Evolutionary conservation across 2,329 filamentous ascomycete genomes (phyloP), one percentile per base, ranked within the genome.

Genomic region (Aschersonia sp.): DNA sequence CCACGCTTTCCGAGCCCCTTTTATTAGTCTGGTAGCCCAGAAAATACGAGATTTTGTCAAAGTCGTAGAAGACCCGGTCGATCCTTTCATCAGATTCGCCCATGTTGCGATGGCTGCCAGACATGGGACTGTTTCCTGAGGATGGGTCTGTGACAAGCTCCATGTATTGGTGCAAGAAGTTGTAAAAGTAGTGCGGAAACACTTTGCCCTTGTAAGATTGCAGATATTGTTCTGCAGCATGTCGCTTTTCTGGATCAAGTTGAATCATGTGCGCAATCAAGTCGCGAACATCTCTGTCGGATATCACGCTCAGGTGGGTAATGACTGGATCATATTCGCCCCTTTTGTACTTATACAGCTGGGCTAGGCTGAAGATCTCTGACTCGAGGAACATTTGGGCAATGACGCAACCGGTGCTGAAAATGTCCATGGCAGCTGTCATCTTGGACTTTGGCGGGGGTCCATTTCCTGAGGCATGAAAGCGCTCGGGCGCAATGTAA

Each of bases 341-440:
- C 52, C 86, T 83, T 41, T 88, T 83, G 60, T 96, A 98, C 60
- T 89, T 90, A 70, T 90, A 97, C 47, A 98, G 77, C 63, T 97
- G 90, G 56, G 87, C 94, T 9, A 98, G 74, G n/a, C 81, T 94
- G 65, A 98, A 97, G n/a, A 97, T 90, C 7, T 94, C 89, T 0
- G 88, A 78, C 66, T 98, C 92, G 5, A 97, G 76, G 55, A 98
- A 96, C 39, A 98, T 73, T 63, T 98, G 92, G 1, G 92, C 92
- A 57, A 98, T 94, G 40, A 97, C 89, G 61, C 94, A 98, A 6
- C 92, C 92, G 29, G 84, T 85, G 63, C 92, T 97, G 69, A 98
- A 98, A 37, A 98, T 83, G 61, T 98, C 92, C 94, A 98, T 98
- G 39, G 92, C 90, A 89, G 90, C 96, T 5, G 75, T 81, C 58